Conservation (phyloP, 2,329 filamentous ascomycete species). For the Cladosporium halotolerans region DNA sequence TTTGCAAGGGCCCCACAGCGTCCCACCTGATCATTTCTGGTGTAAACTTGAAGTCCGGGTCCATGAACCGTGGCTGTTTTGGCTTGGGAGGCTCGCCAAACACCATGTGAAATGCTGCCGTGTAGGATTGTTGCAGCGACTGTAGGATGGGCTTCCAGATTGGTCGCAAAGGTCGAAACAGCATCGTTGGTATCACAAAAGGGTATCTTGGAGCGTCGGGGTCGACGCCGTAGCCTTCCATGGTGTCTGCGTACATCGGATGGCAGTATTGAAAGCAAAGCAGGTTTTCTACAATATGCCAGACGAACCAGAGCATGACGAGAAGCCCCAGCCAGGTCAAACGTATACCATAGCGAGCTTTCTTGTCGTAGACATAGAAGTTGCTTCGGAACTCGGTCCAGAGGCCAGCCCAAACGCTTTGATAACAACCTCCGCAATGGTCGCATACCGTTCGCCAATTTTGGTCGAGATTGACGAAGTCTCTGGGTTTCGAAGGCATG, state of each 20-base stretch:
- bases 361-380: conserved; percentile 24
- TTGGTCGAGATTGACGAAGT: background rate
- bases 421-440: conserved; percentile 22
- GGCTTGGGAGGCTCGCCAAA: conserved; percentile 3
- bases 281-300: conserved; percentile 36
- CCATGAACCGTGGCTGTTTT: background rate
- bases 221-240: conserved; percentile 46
- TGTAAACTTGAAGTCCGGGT: background rate
- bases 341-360: conserved; percentile 21
- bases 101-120: conserved; percentile 1
- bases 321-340: conserved; percentile 37
- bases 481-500: background rate
- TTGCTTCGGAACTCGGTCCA: conserved; percentile 25
- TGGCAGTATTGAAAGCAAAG: conserved; percentile 42
- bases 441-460: conserved; percentile 15
- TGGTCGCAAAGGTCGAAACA: conserved; percentile 37
- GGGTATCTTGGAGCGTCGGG: conserved; percentile 49
- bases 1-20: background rate
- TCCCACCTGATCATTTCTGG: conserved; percentile 1
- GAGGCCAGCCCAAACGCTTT: conserved; percentile 23
- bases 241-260: conserved; percentile 41
- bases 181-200: conserved; percentile 50
- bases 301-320: conserved; percentile 38
- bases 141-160: conserved; percentile 31
- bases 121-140: background rate